Base-by-base conservation (phyloP, 306 rosid species). In the Quercus mongolica region DNA sequence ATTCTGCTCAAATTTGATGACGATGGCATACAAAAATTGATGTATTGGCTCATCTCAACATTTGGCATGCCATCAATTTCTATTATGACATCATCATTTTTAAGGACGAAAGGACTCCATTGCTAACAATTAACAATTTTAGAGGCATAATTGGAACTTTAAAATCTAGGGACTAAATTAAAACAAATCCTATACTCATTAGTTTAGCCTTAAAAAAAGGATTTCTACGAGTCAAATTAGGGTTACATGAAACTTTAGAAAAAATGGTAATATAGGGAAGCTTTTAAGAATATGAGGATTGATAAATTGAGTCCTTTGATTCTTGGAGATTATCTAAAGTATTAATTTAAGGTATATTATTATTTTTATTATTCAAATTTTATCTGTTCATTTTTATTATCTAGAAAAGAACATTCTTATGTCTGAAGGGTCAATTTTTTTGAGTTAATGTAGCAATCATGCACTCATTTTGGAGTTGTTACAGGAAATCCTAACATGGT, bases 401-500 rank as follows among this genome's bases (percentile, higher is more conserved):
- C 17, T 49, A 49, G 54, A 49, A 49, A 49, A 49, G 54, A 49
- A 49, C 41, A 30, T 64, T 15, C 14, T 13, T 26, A 17, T 7
- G 11, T 17, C 70, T 15, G 21, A 64, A 30, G 70, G 21, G 9
- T 30, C 6, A 9, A 11, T 75, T 64, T 77, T 75, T 72, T 6
- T 49, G 35, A 54, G 54, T 49, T 64, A 35, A 38, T 83, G 73
- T 76, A 18, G 28, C 65, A 21, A 56, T 28, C 49, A 65, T 81
- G 59, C 54, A 15, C 61, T 81, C 52, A 31, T 57, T 69, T 67
- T 57, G 74, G 28, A 71, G 51, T 72, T 75, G 81, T 80, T 84
- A n/a, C 82, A 88, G 92, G 92, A 54, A 88, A 88, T 74, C 90
- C 92, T 25, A 86, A 80, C 82, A 82, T 86, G 92, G 92, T 88